Evolutionary conservation across 495 filamentous ascomycete genomes (phyloP).

Genomic region (Aspergillus bridgeri): DNA sequence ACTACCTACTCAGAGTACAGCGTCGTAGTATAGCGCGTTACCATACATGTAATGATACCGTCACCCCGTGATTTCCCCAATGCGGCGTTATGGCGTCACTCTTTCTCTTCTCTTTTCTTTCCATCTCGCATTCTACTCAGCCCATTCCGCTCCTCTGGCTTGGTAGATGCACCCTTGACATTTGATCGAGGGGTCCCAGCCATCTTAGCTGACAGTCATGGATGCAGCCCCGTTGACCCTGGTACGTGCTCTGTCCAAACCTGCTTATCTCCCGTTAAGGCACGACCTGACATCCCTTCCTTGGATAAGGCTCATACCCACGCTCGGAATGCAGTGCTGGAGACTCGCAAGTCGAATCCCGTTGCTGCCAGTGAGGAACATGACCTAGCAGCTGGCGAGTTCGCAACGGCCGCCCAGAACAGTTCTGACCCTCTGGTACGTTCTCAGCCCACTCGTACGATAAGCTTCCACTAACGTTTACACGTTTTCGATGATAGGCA

Average conservation of each 20-base stretch:
- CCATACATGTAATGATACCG: constrained; percentile 12
- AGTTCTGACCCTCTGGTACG: constrained; percentile 72
- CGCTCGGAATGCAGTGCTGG: constrained; percentile 73
- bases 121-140: not conserved
- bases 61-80: constrained; percentile 7
- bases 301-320: constrained; percentile 76
- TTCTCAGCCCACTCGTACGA: not conserved
- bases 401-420: constrained; percentile 71
- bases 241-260: constrained; percentile 32
- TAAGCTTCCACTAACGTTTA: not conserved
- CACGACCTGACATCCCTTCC: constrained; percentile 17
- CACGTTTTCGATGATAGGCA: constrained; percentile 45
- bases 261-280: constrained; percentile 6
- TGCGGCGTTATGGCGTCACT: constrained; percentile 13
- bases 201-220: constrained; percentile 33
- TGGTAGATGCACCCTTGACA: not conserved
- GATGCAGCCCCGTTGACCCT: constrained; percentile 59
- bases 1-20: no score
- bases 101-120: not conserved
- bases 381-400: constrained; percentile 84
- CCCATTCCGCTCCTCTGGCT: not conserved
- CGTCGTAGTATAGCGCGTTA: no score
- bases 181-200: not conserved
- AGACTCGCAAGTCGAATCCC: constrained; percentile 70
- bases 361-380: constrained; percentile 82